These are phyloP conservation scores for Parmelia sp. DNA, from an alignment of 495 filamentous ascomycete genomes.

Conservation along the genomic window DNA sequence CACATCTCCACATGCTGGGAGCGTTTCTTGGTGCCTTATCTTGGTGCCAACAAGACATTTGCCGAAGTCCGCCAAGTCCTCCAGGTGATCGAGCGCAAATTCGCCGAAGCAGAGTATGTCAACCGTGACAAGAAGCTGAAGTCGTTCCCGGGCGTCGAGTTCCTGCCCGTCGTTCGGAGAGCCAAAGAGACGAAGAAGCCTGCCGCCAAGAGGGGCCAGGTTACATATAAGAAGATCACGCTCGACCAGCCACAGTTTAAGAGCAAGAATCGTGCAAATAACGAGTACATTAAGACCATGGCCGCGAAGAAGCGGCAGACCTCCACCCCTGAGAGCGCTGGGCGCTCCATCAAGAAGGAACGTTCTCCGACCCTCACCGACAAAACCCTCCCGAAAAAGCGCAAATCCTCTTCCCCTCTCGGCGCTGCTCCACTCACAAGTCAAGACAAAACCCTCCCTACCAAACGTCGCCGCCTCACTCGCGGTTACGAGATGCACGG, in stretches of 20 bases:
- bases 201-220: not conserved
- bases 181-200: not conserved
- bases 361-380: too few species aligned
- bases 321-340: not conserved
- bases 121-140: constrained; percentile 14
- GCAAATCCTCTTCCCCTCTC: not conserved
- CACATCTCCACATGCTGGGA: constrained; percentile 27
- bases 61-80: constrained; percentile 31
- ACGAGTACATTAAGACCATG: not conserved
- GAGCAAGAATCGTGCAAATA: not conserved
- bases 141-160: constrained; percentile 60
- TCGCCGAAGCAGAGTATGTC: constrained; percentile 16
- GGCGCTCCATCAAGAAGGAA: not conserved
- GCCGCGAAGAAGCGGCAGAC: not conserved
- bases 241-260: not conserved
- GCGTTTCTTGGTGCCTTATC: constrained; percentile 24
- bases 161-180: constrained; percentile 41
- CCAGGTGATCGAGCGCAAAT: constrained; percentile 22
- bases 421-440: not conserved
- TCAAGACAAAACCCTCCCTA: not conserved
- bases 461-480: not conserved
- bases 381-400: too few species aligned
- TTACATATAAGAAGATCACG: not conserved
- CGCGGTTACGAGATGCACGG: constrained; percentile 2
- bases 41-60: constrained; percentile 33